Base-by-base conservation (phyloP, 2,329 filamentous ascomycete genomes). In the Botrytis fragariae region DNA sequence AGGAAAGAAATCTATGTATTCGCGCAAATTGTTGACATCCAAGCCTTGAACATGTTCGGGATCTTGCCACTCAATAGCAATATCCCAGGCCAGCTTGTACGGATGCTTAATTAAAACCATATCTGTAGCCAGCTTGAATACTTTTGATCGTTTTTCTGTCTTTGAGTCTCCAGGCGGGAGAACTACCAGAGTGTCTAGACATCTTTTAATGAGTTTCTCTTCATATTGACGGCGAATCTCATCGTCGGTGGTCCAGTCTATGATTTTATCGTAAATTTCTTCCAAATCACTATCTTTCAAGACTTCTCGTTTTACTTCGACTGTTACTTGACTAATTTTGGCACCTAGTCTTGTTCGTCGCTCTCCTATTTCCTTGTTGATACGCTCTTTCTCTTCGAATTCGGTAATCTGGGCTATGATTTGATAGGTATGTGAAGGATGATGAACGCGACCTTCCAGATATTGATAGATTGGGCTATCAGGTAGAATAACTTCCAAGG, bases 41-140 rank as follows among this genome's bases (percentile, higher is more conserved):
- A 94, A 92, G 39, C 93, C 89, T n/a, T 87, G 85, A 65, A 96
- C 87, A 64, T 89, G 88, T 77, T 93, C 90, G 60, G 90, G 85
- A 81, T 98, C 95, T 77, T 92, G 89, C 93, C 95, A 98, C 80
- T 98, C 93, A 74, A 99, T 86, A 44, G 92, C 88, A 74, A 98
- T 91, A 78, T 94, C 92, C 97, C 97, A 99, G 0, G 96, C 96
- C 25, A 97, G 86, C 76, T 91, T 89, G 83, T 92, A 97, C 0
- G 94, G 93, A 78, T 98, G 94, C 78, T 95, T 95, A 81, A 99
- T 96, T 74, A 97, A 93, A 74, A 99, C 95, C 93, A 99, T 97
- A 75, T 95, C 96, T 75, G 91, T 90, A 0, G 95, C 94, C 70
- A 96, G 85, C 74, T 92, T 91, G 78, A 92, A 83, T 0, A 97